phyloP scores from a whole-genome alignment of 2,329 filamentous ascomycete species.

The Aspergillus sp. region DNA sequence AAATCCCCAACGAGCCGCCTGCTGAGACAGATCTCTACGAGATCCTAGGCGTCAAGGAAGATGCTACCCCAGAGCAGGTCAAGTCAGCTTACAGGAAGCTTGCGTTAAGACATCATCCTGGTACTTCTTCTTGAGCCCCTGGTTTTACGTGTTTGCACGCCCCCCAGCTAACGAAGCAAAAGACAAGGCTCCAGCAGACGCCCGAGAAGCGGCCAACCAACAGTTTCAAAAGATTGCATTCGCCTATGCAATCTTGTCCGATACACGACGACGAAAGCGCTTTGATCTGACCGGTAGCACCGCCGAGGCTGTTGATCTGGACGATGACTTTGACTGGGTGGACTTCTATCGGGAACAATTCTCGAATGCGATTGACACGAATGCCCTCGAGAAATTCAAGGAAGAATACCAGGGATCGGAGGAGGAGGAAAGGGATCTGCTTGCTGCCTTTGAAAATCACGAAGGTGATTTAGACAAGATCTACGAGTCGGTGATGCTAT shows the following conservation, averaged over 20 bases:
- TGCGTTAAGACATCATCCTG: slow-evolving; percentile 82
- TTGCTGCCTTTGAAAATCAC: slow-evolving; percentile 70
- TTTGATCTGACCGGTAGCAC: slow-evolving; percentile 92
- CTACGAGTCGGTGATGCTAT: slow-evolving; percentile 84
- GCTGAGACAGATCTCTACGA: slow-evolving; percentile 64
- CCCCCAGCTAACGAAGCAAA: slow-evolving; percentile 16
- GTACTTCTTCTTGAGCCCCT: slow-evolving; percentile 46
- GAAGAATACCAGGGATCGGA: slow-evolving; percentile 79
- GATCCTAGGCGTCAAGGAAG: slow-evolving; percentile 68
- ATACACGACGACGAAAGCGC: slow-evolving; percentile 73
- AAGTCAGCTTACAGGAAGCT: slow-evolving; percentile 90
- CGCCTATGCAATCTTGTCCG: slow-evolving; percentile 89
- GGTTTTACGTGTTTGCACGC: background rate
- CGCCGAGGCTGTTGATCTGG: slow-evolving; percentile 70
- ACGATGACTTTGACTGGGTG: slow-evolving; percentile 83
- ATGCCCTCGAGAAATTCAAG: slow-evolving; percentile 74
- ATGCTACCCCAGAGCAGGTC: slow-evolving; percentile 74
- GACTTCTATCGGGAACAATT: slow-evolving; percentile 87
- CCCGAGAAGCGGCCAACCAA: slow-evolving; percentile 71
- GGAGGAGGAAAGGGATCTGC: slow-evolving; percentile 76
- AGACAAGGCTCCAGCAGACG: slow-evolving; percentile 74
- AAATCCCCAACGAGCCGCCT: slow-evolving; percentile 17
- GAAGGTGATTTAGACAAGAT: slow-evolving; percentile 75
- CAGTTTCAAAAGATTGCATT: slow-evolving; percentile 90
- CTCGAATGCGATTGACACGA: slow-evolving; percentile 69